Evolutionary conservation across 1,139 yeast species (phyloP), one percentile per base, ranked within the genome.

Genomic region (Taphrina flavorubra): DNA sequence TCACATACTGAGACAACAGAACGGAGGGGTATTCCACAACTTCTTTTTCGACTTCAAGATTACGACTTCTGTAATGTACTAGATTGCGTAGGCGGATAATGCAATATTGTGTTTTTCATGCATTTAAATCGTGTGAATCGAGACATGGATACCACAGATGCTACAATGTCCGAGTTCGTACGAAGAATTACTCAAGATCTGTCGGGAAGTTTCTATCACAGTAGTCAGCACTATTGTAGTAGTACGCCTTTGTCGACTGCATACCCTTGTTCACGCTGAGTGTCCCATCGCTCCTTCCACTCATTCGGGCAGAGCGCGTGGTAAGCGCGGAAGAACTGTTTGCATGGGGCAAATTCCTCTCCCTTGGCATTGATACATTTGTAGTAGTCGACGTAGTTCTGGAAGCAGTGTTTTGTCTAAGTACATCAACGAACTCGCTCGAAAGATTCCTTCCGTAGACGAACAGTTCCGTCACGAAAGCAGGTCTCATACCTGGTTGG

Each of bases 261-360:
- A 8, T 46, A 63, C 62, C 69, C 69, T 36, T 62, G 49, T 34
- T 68, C 69, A 16, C 69, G 55, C 49, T 68, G 69, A 42, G 62
- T 62, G 57, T 68, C 69, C 69, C 69, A 68, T 40, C 62, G 36
- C 57, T 68, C 69, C 40, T 51, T 62, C 70, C 70, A 69, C 46
- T 65, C 69, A 51, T 51, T 55, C 46, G 70, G 70, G 61, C 70
- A 68, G 36, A 68, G 60, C 6, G 70, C 55, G 59, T 68, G 70
- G 58, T 57, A 70, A 18, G 71, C 69, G 6, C 55, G 61, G 68
- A 67, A 70, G 56, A 94, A 94, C 75, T 90, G 92, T 82, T 92
- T 86, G 82, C 99, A 94, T 78, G 98, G 98, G 77, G 92, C 97
- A 78, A 94, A 94, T 73, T 92, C 98, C 82, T 94, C 98, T 78